Evolutionary conservation across 352 stramenopile genomes (phyloP).

Genomic region (Phytophthora pini): DNA sequence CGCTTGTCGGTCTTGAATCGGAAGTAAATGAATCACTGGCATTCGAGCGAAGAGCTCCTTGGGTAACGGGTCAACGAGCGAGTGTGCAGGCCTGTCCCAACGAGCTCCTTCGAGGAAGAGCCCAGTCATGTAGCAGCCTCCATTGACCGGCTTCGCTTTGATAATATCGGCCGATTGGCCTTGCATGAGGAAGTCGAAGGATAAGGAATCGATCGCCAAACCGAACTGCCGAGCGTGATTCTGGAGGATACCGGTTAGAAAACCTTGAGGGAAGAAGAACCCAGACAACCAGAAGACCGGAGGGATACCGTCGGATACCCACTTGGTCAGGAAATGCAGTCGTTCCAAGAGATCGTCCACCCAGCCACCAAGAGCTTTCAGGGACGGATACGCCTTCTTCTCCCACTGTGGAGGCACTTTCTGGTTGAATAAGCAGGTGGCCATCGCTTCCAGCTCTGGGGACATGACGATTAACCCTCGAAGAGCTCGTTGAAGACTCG

Average conservation of each 20-base stretch:
- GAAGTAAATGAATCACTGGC: slow-evolving; percentile 90
- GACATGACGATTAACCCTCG: slow-evolving; percentile 90
- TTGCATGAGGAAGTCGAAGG: slow-evolving; percentile 91
- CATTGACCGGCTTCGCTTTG: slow-evolving; percentile 58
- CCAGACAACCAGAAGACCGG: slow-evolving; percentile 91
- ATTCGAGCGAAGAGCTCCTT: slow-evolving; percentile 94
- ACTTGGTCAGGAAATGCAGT: slow-evolving; percentile 72
- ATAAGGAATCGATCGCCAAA: slow-evolving; percentile 93
- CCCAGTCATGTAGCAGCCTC: slow-evolving; percentile 91
- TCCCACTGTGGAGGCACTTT: slow-evolving; percentile 91
- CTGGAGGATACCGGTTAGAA: slow-evolving; percentile 93
- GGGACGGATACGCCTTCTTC: slow-evolving; percentile 88
- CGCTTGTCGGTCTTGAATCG: slow-evolving; percentile 77
- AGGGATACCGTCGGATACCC: slow-evolving; percentile 80
- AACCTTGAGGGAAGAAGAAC: slow-evolving; percentile 94
- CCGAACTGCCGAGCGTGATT: slow-evolving; percentile 92
- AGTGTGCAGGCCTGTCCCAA: slow-evolving; percentile 81
- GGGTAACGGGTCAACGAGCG: slow-evolving; percentile 88
- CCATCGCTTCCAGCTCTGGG: slow-evolving; percentile 86
- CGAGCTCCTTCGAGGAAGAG: slow-evolving; percentile 93
- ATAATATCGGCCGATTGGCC: slow-evolving; percentile 62
- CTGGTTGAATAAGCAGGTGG: slow-evolving; percentile 87
- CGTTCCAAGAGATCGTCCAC: slow-evolving; percentile 88
- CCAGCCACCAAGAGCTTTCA: slow-evolving; percentile 91
- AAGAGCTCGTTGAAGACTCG: slow-evolving; percentile 73